These are phyloP conservation scores for Plasmodiophora brassicae DNA, from an alignment of 208 protist genomes.

Conservation along the genomic window DNA sequence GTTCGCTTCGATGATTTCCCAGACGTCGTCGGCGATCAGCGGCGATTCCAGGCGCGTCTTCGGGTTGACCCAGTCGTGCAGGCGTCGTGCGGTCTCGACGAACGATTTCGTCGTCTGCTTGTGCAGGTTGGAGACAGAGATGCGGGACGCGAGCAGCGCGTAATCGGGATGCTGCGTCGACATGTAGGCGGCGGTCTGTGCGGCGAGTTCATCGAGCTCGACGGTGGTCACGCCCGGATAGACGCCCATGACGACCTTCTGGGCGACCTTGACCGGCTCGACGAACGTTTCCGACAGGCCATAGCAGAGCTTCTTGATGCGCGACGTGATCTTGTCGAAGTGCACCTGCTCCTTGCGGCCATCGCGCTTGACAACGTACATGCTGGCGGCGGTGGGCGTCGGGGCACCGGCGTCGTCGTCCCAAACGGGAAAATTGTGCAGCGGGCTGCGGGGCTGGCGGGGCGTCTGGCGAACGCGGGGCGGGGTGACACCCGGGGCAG, in stretches of 20 bases:
- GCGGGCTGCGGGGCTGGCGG: too few species aligned
- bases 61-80: conserved; percentile 80
- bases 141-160: conserved; percentile 88
- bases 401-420: neutral
- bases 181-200: conserved; percentile 87
- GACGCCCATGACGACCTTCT: conserved; percentile 68
- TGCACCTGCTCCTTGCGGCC: conserved; percentile 59
- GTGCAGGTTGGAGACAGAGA: conserved; percentile 92
- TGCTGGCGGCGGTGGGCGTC: conserved; percentile 24
- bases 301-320: conserved; percentile 64
- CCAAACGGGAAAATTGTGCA: too few species aligned
- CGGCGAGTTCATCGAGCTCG: conserved; percentile 57
- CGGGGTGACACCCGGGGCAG: too few species aligned
- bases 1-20: conserved; percentile 71
- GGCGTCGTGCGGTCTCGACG: conserved; percentile 73
- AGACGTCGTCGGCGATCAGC: conserved; percentile 85
- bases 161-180: conserved; percentile 94
- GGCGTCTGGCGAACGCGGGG: too few species aligned
- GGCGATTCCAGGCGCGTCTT: conserved; percentile 69
- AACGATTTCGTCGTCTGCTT: conserved; percentile 73
- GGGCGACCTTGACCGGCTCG: conserved; percentile 48
- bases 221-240: conserved; percentile 56
- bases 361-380: conserved; percentile 65
- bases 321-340: conserved; percentile 69
- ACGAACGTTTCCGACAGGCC: conserved; percentile 59